Conservation (phyloP, 2,329 filamentous ascomycete genomes). For the Neonectria hederae region DNA sequence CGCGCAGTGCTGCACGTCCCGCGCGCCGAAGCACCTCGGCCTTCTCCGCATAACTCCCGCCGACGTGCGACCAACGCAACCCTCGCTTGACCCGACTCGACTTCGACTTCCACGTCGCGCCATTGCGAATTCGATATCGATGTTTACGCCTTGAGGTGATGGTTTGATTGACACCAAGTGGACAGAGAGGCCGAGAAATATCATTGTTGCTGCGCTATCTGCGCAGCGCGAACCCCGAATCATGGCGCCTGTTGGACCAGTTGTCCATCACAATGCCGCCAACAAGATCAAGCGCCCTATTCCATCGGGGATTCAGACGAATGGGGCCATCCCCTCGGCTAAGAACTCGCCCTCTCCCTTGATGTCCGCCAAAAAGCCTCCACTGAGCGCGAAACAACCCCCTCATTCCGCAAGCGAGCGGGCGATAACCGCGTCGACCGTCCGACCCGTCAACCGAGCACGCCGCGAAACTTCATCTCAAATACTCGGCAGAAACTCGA, state of each 20-base stretch:
- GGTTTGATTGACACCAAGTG: constrained; percentile 23
- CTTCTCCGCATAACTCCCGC: constrained; percentile 37
- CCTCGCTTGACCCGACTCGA: constrained; percentile 16
- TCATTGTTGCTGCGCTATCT: constrained; percentile 31
- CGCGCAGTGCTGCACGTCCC: constrained; percentile 30
- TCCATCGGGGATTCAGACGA: constrained; percentile 72
- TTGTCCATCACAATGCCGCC: constrained; percentile 54
- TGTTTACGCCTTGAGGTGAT: constrained; percentile 35
- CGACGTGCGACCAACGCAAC: constrained; percentile 35
- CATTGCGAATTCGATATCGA: constrained; percentile 30
- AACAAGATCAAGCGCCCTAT: constrained; percentile 75
- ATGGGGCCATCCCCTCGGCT: constrained; percentile 63
- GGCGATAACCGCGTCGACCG: constrained; percentile 51
- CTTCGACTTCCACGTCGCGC: constrained; percentile 24
- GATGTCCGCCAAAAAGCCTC: constrained; percentile 65
- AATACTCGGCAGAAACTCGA: constrained; percentile 57
- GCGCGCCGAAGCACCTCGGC: constrained; percentile 28
- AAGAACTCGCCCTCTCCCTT: constrained; percentile 69
- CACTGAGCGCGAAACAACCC: constrained; percentile 54
- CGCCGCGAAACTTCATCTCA: constrained; percentile 65
- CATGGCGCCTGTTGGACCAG: constrained; percentile 67
- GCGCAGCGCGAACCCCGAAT: constrained; percentile 44
- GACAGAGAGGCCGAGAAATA: constrained; percentile 27
- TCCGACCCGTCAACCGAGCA: constrained; percentile 64
- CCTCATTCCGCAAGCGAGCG: constrained; percentile 49